A percentile compares a stretch with the other conserved stretches of the same genome.
Evolutionary conservation across 164 flowering plant species (phyloP).

Genomic region (Tetrastigma voinierianum): DNA sequence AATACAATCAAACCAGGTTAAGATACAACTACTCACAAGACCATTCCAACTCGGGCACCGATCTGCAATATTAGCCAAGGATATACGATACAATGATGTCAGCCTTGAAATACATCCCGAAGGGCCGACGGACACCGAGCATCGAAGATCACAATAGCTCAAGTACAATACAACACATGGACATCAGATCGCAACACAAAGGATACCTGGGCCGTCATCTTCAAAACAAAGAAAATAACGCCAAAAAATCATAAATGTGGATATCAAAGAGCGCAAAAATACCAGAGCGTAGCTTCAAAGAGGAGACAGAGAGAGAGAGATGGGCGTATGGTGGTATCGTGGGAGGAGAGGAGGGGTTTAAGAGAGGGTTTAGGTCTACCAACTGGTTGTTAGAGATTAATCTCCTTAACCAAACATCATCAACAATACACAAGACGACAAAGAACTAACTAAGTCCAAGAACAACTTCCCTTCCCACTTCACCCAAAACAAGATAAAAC

Average conservation of each 20-base stretch:
- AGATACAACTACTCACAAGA: no score
- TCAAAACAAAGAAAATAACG: neutral
- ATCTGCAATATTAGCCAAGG: no score
- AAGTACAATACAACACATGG: no score
- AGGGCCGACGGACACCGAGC: no score
- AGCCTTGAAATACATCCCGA: no score
- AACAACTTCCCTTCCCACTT: conserved; percentile 8
- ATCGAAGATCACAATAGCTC: no score
- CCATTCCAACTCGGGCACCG: no score
- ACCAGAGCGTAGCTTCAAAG: conserved; percentile 26
- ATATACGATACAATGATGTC: no score
- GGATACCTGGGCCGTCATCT: conserved; percentile 24
- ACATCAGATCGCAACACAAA: no score
- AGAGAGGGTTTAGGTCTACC: conserved; percentile 82
- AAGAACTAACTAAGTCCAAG: conserved; percentile 17
- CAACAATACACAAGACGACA: conserved; percentile 13
- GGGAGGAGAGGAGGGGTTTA: no score
- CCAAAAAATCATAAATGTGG: conserved; percentile 30
- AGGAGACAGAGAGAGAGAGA: conserved; percentile 18
- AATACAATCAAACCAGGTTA: no score
- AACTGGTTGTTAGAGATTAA: conserved; percentile 81
- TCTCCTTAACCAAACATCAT: conserved; percentile 60
- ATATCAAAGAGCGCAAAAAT: conserved; percentile 25
- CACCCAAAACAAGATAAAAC: conserved; percentile 7
- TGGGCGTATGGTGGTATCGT: conserved; percentile 10